Evolutionary conservation across 2,329 filamentous ascomycete species (phyloP).

Genomic region (Penicillium janthinellum): DNA sequence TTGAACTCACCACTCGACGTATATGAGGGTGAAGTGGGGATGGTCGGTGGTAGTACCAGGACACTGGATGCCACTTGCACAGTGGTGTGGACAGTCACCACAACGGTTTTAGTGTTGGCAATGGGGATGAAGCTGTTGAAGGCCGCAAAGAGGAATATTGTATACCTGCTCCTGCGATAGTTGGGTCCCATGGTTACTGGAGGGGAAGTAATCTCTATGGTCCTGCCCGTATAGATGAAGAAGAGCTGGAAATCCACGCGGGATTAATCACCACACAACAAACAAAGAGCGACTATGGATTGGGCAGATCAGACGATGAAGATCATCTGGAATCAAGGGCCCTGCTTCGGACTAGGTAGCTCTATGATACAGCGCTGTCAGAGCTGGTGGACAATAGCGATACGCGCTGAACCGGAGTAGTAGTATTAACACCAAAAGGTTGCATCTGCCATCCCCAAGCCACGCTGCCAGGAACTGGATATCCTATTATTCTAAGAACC

Average conservation of each 20-base stretch:
- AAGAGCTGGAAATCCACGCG: background rate
- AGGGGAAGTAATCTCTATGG: background rate
- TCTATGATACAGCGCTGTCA: background rate
- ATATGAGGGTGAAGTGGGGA: slow-evolving; percentile 43
- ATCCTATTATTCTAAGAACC: background rate
- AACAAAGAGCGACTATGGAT: background rate
- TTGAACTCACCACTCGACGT: slow-evolving; percentile 47
- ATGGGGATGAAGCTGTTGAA: background rate
- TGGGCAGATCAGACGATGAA: background rate
- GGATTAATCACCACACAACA: background rate
- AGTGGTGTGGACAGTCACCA: slow-evolving; percentile 13
- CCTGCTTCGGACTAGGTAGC: background rate
- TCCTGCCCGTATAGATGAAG: background rate
- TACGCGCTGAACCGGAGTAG: background rate
- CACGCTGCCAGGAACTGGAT: background rate
- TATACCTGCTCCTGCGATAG: background rate
- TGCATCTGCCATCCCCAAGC: no score
- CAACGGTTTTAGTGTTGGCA: slow-evolving; percentile 1
- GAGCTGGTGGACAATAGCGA: background rate
- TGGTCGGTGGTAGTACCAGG: slow-evolving; percentile 22
- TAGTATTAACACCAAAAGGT: background rate
- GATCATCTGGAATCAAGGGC: background rate
- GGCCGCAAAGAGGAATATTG: background rate
- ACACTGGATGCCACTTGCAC: slow-evolving; percentile 20
- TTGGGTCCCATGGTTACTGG: background rate